Evolutionary conservation across 148 eudicot species (phyloP), one percentile per base, ranked within the genome.

Genomic region (Rhododendron henanense): DNA sequence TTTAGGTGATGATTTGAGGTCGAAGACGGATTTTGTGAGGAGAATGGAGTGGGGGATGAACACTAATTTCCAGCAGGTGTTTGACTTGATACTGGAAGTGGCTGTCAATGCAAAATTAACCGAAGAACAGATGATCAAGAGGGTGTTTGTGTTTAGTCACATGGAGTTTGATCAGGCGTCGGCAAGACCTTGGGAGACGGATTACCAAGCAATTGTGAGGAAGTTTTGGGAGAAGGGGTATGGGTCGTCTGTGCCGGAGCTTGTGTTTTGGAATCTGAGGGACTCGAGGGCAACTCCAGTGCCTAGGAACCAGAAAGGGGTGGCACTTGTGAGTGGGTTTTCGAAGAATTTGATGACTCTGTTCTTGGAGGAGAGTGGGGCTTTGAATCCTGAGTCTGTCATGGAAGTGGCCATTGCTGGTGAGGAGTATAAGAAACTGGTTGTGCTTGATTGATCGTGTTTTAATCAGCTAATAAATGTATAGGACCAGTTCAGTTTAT

Each of bases 111-210:
- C 39, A n/a, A 85, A 88, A 16, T 28, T 91, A 61, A 78, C 57
- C 1, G 87, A 90, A 48, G 89, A 89, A 11, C 79, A 90, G 83
- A 91, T 92, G 93, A 85, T 91, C 14, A 87, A 87, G 90, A 91
- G 86, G 86, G 47, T 92, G 59, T 91, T 92, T 84, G 90, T 92
- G 1, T 92, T 92, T 31, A 90, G 92, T 28, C 92, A 91, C 25
- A 90, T 88, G 91, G 93, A 91, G 87, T 91, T 92, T 63, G 87
- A 89, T 41, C 37, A 83, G 82, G 94, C 89, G 0, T 91, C 90
- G 2, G 45, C 0, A 0, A 59, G 61, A 76, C 87, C 87, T 33
- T 90, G 88, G 93, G 90, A 90, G 88, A 88, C 85, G 0, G 89
- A 87, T 87, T 88, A 88, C 69, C 15, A 50, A 63, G 93, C 41